Conservation (phyloP, 2,329 filamentous ascomycete genomes). For the Aphanoascus verrucosus region DNA sequence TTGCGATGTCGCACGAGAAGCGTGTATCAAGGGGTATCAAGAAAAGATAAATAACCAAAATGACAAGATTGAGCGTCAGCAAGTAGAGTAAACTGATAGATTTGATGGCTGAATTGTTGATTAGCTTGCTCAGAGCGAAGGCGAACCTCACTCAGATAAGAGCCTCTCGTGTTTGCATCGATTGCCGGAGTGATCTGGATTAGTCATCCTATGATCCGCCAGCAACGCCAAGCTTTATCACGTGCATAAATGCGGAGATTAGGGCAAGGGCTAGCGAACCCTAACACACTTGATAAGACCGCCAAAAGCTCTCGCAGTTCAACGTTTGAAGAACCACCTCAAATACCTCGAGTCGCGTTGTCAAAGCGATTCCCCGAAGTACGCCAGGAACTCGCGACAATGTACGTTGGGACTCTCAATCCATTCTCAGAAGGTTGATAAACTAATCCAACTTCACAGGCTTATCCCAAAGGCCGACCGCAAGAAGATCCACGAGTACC, state of each 20-base stretch:
- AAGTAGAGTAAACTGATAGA: too few relatives aligned
- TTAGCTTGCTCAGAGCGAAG: neutral
- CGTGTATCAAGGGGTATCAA: too few relatives aligned
- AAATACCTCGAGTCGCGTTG: conserved; percentile 27
- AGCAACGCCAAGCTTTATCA: neutral
- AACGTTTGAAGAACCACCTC: neutral
- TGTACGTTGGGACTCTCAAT: conserved; percentile 27
- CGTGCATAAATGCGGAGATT: conserved; percentile 7
- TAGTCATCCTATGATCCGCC: too few relatives aligned
- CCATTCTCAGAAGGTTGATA: neutral
- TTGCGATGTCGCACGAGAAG: neutral
- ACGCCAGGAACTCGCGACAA: conserved; percentile 46
- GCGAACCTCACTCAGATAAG: neutral
- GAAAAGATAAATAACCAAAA: too few relatives aligned
- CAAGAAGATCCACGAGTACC: conserved; percentile 99
- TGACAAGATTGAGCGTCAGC: too few relatives aligned
- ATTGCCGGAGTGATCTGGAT: neutral
- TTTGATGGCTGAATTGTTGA: too few relatives aligned
- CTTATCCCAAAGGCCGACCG: conserved; percentile 99
- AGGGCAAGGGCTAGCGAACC: conserved; percentile 16
- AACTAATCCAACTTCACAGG: conserved; percentile 40
- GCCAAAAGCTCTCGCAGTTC: conserved; percentile 3
- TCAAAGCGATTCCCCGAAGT: conserved; percentile 45
- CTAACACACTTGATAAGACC: conserved; percentile 12
- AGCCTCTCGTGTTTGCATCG: neutral